Base-by-base conservation (phyloP, 495 filamentous ascomycete genomes). In the Oleoguttula mirabilis region DNA sequence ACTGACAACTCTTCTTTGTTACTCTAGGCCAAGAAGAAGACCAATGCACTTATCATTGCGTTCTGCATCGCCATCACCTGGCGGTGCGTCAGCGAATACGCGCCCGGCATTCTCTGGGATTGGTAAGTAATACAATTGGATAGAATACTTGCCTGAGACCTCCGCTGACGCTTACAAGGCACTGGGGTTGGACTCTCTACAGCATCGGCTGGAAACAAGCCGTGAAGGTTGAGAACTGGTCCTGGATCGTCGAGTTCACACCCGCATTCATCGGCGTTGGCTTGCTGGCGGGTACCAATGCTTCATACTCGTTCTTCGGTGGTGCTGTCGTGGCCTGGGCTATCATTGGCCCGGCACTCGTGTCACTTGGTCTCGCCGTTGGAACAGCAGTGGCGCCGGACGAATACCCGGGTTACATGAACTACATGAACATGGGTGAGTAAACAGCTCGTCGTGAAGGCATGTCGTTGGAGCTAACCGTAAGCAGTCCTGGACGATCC, bases 151-250 rank as follows among this genome's bases (percentile, higher is more conserved):
- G n/a, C n/a, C n/a, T n/a, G n/a, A n/a, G n/a, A n/a, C n/a, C n/a
- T n/a, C n/a, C n/a, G n/a, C n/a, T n/a, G n/a, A n/a, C n/a, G n/a
- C n/a, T n/a, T n/a, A n/a, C n/a, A n/a, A n/a, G n/a, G n/a, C 25
- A 28, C 21, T 44, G 43, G 43, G 43, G 43, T 19, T 46, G 43
- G 43, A 46, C 43, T 22, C 43, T 46, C 25, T 46, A 46, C 30
- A 39, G 43, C 19, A 39, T 46, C 15, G 43, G 43, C 34, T 46
- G 43, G 43, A 39, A 39, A 20, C 31, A 34, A 16, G 43, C 43
- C n/a, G 21, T 46, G 17, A 39, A 40, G 15, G 43, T 46, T 15
- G 43, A 46, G 43, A 46, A 46, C 20, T 46, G 43, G 43, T 32
- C 23, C 23, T 46, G 43, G 43, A 25, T 46, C n/a, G 10, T 46